phyloP scores from a whole-genome alignment of 805 yeast species.

The Candida fluviatilis region DNA sequence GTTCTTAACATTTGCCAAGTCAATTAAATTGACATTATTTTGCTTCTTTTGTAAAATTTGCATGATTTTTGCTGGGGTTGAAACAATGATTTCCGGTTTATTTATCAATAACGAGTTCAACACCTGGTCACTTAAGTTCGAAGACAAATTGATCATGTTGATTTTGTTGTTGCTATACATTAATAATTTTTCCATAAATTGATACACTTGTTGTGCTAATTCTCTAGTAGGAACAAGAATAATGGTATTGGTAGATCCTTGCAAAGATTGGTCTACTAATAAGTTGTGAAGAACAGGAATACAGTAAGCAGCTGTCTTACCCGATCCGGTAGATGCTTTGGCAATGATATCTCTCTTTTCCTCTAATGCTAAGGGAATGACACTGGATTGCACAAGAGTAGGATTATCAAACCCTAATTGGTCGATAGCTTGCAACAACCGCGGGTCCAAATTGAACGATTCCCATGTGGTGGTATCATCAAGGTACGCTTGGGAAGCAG shows the following conservation, averaged over 20 bases:
- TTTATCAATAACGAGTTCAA: constrained; percentile 64
- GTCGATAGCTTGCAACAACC: constrained; percentile 80
- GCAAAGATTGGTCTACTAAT: constrained; percentile 36
- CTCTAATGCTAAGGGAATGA: constrained; percentile 88
- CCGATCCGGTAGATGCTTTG: constrained; percentile 92
- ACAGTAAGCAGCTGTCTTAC: constrained; percentile 88
- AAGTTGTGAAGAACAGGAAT: constrained; percentile 83
- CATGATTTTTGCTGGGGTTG: constrained; percentile 82
- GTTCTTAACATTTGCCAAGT: constrained; percentile 55
- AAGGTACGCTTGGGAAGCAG: constrained; percentile 66
- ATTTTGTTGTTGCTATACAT: constrained; percentile 67
- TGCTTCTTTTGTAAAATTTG: constrained; percentile 45
- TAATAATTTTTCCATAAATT: constrained; percentile 64
- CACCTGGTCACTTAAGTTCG: constrained; percentile 65
- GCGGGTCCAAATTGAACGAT: constrained; percentile 72
- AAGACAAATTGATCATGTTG: constrained; percentile 62
- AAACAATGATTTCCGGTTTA: constrained; percentile 74
- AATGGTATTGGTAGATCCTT: constrained; percentile 48
- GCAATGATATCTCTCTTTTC: constrained; percentile 92
- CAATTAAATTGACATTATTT: constrained; percentile 38
- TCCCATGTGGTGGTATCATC: constrained; percentile 73
- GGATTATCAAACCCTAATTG: constrained; percentile 80
- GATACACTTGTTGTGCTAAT: constrained; percentile 77
- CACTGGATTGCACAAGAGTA: constrained; percentile 83
- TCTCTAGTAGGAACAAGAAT: constrained; percentile 92